Base-by-base conservation (phyloP, 139 green algal genomes). In the Haematococcus lacustris region DNA sequence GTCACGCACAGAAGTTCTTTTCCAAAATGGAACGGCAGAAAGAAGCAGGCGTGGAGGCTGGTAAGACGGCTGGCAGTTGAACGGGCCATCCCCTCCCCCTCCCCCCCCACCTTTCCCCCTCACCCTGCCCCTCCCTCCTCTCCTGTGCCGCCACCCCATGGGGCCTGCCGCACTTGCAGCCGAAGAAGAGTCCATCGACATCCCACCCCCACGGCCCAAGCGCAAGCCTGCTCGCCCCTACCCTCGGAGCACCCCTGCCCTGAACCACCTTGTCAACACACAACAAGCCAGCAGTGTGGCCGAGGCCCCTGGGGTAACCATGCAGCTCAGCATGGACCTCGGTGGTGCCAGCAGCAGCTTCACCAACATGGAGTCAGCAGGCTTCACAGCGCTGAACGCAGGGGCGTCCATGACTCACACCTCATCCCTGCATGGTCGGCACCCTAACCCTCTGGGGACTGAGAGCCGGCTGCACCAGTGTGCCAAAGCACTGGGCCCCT, bases 1-100 rank as follows among this genome's bases (percentile, higher is more conserved):
- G 84, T 30, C 94, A 98, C 69, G 94, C 94, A 0, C 94, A 98
- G 66, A 97, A 97, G 80, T 96, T 94, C 57, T 96, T 97, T 61
- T 74, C 71, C 72, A 96, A 96, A 70, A 38, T 95, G 2, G 85
- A 93, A 57, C 63, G 73, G 34, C 83, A 87, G 47, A 82, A 87
- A 70, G 66, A 75, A 30, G 41, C 66, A 3, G 61, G 65, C n/a
- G 41, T 41, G 28, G 17, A 28, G 43, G 43, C 9, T 53, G 43
- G 43, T 53, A 17, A 28, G 43, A 28, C 9, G 9, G 43, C 9
- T 9, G 43, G 43, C 9, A 53, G 9, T 17, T 53, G 43, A 53
- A 53, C 43, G 43, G 17, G 9, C 43, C 28, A 7, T 4, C 17
- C 32, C 6, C 33, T 41, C 38, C 9, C 9, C 43, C 17, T 9